These are phyloP conservation scores for Paecilomyces variotii DNA, from an alignment of 2,329 filamentous ascomycete genomes.

Conservation along the genomic window DNA sequence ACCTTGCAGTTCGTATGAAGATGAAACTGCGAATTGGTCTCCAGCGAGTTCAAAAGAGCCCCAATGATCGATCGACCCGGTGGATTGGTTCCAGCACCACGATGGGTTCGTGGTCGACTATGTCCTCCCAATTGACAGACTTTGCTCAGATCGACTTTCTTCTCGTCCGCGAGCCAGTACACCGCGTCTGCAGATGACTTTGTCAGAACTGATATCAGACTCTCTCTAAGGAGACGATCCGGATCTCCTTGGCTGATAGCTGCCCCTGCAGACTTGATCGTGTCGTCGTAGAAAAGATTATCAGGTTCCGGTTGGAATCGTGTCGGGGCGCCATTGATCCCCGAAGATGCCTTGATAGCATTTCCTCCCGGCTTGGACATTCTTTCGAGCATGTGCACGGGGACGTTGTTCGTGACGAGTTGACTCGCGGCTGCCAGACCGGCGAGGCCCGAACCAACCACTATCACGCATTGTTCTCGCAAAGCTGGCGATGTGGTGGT, in stretches of 20 bases:
- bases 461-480: constrained; percentile 36
- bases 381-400: constrained; percentile 53
- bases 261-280: constrained; percentile 48
- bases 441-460: constrained; percentile 59
- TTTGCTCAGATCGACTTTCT: constrained; percentile 51
- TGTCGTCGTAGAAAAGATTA: constrained; percentile 46
- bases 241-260: neutral
- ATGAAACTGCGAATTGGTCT: constrained; percentile 42
- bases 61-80: constrained; percentile 54
- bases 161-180: constrained; percentile 49
- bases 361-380: constrained; percentile 55
- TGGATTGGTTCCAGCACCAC: constrained; percentile 48
- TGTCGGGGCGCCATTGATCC: constrained; percentile 57
- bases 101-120: constrained; percentile 48
- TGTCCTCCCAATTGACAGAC: constrained; percentile 56
- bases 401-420: constrained; percentile 40
- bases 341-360: constrained; percentile 59
- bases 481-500: neutral
- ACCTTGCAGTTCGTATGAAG: constrained; percentile 48
- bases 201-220: constrained; percentile 44
- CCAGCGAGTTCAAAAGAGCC: constrained; percentile 45
- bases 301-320: constrained; percentile 43
- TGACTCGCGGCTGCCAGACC: constrained; percentile 53
- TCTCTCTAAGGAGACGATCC: constrained; percentile 28
- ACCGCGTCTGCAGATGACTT: constrained; percentile 42